These are phyloP conservation scores for Kwoniella mangroviensis DNA, from an alignment of 768 basidiomycete genomes.

Conservation along the genomic window DNA sequence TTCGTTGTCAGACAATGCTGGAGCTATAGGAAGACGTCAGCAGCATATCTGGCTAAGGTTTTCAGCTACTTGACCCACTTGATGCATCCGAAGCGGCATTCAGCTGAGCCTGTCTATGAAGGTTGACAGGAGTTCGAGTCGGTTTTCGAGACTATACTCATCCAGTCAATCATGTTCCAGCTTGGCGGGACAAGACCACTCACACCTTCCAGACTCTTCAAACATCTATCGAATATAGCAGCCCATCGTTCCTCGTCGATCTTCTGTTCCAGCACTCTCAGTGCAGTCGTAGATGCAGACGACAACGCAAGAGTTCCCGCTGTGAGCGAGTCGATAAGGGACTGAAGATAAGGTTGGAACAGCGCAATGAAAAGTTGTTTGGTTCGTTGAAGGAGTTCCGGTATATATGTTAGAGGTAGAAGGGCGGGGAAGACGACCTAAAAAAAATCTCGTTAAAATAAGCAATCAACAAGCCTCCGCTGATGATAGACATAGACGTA, in stretches of 20 bases:
- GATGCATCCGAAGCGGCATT: constrained; percentile 47
- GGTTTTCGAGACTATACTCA: constrained; percentile 35
- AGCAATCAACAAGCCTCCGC: not conserved
- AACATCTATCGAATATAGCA: constrained; percentile 52
- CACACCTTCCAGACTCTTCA: constrained; percentile 46
- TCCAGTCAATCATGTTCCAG: too few species aligned
- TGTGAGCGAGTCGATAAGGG: constrained; percentile 76
- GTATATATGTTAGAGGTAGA: constrained; percentile 89
- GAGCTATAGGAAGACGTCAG: constrained; percentile 13
- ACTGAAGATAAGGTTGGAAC: constrained; percentile 79
- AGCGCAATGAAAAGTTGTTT: constrained; percentile 84
- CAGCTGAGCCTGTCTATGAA: constrained; percentile 45
- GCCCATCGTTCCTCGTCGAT: constrained; percentile 51
- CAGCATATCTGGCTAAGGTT: too few species aligned
- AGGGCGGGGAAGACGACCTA: constrained; percentile 97
- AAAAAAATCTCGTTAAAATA: not conserved
- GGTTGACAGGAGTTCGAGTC: constrained; percentile 29
- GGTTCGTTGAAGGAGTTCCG: constrained; percentile 78
- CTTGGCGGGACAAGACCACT: too few species aligned
- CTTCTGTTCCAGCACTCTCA: constrained; percentile 34
- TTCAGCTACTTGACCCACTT: constrained; percentile 24
- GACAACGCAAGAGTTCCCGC: constrained; percentile 34
- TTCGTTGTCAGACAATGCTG: constrained; percentile 31
- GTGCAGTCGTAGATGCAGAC: constrained; percentile 26
- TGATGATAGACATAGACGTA: constrained; percentile 59